Evolutionary conservation across 768 basidiomycete species (phyloP), one percentile per base, ranked within the genome.

Genomic region (Serendipita vermifera): DNA sequence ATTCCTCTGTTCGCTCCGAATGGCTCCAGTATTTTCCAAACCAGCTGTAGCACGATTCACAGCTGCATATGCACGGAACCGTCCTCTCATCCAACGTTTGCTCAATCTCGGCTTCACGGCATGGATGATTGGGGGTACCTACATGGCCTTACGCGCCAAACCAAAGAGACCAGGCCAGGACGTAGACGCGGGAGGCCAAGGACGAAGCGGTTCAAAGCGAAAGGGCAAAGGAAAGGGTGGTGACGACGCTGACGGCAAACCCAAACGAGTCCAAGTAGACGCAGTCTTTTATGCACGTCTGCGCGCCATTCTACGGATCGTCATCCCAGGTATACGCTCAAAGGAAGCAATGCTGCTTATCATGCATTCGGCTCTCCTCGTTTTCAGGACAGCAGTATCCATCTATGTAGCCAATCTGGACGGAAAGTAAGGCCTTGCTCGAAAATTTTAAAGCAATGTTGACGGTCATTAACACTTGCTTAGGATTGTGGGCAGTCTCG

Each of bases 331-430:
- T 38, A 67, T 89, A 56, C 79, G 79, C 38, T 89, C 87, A 5
- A 88, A 90, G 61, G 93, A 97, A 68, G 89, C 91, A 0, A 69
- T 87, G 55, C 77, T 98, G 51, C 76, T 99, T 14, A 70, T 82
- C 40, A 85, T 89, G 76, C 93, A 98, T 69, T 88, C 91, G 13
- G 81, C 82, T 64, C 75, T 99, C 57, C 78, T 99, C 55, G 75
- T 98, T 13, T 85, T 88, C 61, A 73, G 94, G 62, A 98, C 94
- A 3, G 83, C 87, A 1, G 83, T 98, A 41, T 93, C 89, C 14
- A 72, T 99, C 15, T 97, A 96, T 64, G 91, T 99, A 46, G 94
- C 94, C 4, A 80, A 86, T 20, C 75, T 98, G 46, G 94, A 98
- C 65, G 94, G 94, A 68, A 84, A 80, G 86, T 88, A 63, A 61